Conservation (phyloP, 2,329 filamentous ascomycete genomes). For the Stagonosporopsis vannaccii region DNA sequence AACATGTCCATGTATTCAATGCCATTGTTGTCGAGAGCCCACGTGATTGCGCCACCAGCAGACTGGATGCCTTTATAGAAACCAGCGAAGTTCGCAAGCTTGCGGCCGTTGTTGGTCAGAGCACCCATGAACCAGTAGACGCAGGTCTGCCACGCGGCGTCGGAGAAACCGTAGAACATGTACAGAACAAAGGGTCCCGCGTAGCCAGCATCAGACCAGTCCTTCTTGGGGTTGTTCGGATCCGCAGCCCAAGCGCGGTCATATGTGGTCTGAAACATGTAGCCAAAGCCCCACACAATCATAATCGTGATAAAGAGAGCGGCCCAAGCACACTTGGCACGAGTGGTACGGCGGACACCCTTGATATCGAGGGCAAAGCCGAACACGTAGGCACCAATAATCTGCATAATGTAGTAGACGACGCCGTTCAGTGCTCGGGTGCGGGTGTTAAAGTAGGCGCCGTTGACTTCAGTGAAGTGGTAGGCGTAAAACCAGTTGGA, state of each 20-base stretch:
- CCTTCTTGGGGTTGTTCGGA: slow-evolving; percentile 52
- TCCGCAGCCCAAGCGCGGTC: slow-evolving; percentile 49
- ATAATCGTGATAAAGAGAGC: slow-evolving; percentile 75
- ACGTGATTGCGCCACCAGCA: slow-evolving; percentile 80
- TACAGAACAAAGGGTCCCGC: slow-evolving; percentile 85
- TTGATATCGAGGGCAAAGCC: slow-evolving; percentile 72
- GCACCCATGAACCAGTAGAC: slow-evolving; percentile 98
- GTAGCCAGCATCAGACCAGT: slow-evolving; percentile 74
- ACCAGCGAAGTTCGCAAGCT: slow-evolving; percentile 88
- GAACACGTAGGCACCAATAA: slow-evolving; percentile 75
- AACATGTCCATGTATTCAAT: slow-evolving; percentile 76
- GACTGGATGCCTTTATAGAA: slow-evolving; percentile 92
- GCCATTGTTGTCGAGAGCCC: slow-evolving; percentile 68
- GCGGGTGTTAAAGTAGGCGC: slow-evolving; percentile 73
- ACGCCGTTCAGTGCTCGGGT: slow-evolving; percentile 79
- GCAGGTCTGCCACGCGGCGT: slow-evolving; percentile 87
- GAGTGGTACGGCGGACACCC: slow-evolving; percentile 66
- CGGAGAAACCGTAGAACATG: slow-evolving; percentile 89
- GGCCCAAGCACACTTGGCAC: slow-evolving; percentile 70
- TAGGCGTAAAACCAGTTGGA: slow-evolving; percentile 85
- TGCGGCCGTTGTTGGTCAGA: slow-evolving; percentile 89
- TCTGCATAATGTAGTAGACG: slow-evolving; percentile 82
- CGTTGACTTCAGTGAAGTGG: slow-evolving; percentile 78
- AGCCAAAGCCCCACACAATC: slow-evolving; percentile 83
- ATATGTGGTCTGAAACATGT: slow-evolving; percentile 74